Base-by-base conservation (phyloP, 305 asterid species). In the Coffea humblotiana region DNA sequence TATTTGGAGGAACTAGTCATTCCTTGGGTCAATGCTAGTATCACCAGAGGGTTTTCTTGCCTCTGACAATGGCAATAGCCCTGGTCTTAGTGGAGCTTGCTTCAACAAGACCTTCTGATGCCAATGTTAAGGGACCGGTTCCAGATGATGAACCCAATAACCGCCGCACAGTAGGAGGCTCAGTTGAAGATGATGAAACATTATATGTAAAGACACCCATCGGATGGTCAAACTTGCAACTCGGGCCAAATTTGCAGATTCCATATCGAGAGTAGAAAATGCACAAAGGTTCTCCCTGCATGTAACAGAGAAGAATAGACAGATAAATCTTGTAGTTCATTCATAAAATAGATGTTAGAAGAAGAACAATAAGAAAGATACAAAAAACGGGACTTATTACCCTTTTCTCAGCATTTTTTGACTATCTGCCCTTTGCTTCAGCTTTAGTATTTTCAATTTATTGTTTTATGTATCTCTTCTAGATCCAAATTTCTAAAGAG, bases 221-320 rank as follows among this genome's bases (percentile, higher is more conserved):
- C 25, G 99, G 98, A 86, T 96, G 99, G 87, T 96, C 98, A 89
- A 91, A 96, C 89, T 94, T 96, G 98, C 99, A 96, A 89, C 98
- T 94, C 81, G 98, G 98, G 76, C 98, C 99, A 87, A 96, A 96
- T 85, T 96, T 96, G 94, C 99, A 96, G 81, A 94, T 94, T 78
- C 98, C 98, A 78, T 94, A 96, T 74, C 97, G 90, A 78, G 99
- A 93, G 88, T 96, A 96, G 92, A 96, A 96, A 77, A 91, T 91
- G 82, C 99, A 96, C 83, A 94, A 74, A 72, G 98, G 96, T 86
- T 93, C 98, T 84, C 98, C 99, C 99, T 96, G 84, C 78, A 86
- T 84, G 75, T 43, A 83, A 83, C 68, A 60, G 68, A 79, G 15
- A 71, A 78, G 51, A 83, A 82, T 29, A 19, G 71, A 71, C 71